Evolutionary conservation across 2,329 filamentous ascomycete species (phyloP), one percentile per base, ranked within the genome.

Genomic region (Xylariaceae sp.): DNA sequence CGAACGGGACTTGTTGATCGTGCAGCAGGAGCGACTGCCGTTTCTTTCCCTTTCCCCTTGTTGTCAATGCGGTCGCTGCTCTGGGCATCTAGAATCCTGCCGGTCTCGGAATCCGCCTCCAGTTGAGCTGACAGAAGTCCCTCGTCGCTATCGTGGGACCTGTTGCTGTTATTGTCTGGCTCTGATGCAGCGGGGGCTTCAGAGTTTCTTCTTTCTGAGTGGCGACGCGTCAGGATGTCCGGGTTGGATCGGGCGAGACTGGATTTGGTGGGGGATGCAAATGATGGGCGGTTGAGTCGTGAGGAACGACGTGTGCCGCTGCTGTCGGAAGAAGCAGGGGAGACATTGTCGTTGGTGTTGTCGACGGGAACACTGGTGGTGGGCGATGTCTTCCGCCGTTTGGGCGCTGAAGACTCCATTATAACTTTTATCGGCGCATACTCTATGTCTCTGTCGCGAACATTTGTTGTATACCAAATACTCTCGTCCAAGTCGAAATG

Each of bases 191-290:
- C 41, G 42, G 48, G 50, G 19, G 45, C 41, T 42, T 44, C 51
- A 14, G 37, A 14, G 4, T 16, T 29, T 4, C 23, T 37, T 53
- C 50, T 54, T 55, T 66, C 59, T 45, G 67, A 67, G 56, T 67
- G 55, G 58, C 67, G 62, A 52, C 73, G 69, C 45, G 72, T 67
- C 25, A 83, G 64, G 6, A 83, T 69, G 10, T 80, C 74, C 1
- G 82, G 79, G 49, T 85, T 78, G 38, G 78, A 75, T 52, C 78
- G 76, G 46, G 80, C 71, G 12, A 85, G 65, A 55, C 80, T 86
- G 11, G 82, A 74, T 59, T 74, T 80, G 0, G 82, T 85, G 0
- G 84, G 82, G n/a, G 82, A 85, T 43, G 78, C 78, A 58, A 82
- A 86, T 1, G 82, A 85, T 1, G 77, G 74, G 1, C 73, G 73